Evolutionary conservation across 2,329 filamentous ascomycete genomes (phyloP).

Genomic region (Chrysoporthe puriensis): DNA sequence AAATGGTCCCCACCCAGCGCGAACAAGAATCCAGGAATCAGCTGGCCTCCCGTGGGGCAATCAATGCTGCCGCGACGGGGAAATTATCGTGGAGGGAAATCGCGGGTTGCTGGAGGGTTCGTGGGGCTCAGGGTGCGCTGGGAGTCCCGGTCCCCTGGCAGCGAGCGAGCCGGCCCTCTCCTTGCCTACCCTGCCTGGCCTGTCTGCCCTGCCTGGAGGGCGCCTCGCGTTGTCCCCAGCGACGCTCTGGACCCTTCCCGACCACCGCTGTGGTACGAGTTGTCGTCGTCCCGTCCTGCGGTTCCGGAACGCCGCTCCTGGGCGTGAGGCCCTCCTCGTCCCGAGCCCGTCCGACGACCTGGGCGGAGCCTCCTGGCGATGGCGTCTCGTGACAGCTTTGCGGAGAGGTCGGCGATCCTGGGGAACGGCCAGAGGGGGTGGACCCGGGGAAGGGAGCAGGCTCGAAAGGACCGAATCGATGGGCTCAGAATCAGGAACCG

Average conservation of each 20-base stretch:
- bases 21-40: not conserved
- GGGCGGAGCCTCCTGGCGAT: not conserved
- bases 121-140: not conserved
- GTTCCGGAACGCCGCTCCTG: no score
- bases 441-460: conserved; percentile 17
- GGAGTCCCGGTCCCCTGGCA: no score
- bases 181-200: not conserved
- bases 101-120: conserved; percentile 4
- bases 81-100: conserved; percentile 24
- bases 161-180: no score
- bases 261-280: not conserved
- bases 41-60: conserved; percentile 20
- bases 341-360: not conserved
- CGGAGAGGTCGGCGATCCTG: conserved; percentile 15
- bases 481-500: conserved; percentile 17
- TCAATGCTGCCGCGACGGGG: conserved; percentile 17
- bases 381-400: conserved; percentile 1
- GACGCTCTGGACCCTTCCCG: not conserved
- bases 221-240: not conserved
- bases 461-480: conserved; percentile 26
- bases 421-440: conserved; percentile 11
- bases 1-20: not conserved
- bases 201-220: not conserved
- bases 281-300: no score
- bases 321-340: not conserved